A percentile compares a stretch with the other conserved stretches of the same genome.
Conservation (phyloP, 2,329 filamentous ascomycete species). For the Penicillium glabrum region DNA sequence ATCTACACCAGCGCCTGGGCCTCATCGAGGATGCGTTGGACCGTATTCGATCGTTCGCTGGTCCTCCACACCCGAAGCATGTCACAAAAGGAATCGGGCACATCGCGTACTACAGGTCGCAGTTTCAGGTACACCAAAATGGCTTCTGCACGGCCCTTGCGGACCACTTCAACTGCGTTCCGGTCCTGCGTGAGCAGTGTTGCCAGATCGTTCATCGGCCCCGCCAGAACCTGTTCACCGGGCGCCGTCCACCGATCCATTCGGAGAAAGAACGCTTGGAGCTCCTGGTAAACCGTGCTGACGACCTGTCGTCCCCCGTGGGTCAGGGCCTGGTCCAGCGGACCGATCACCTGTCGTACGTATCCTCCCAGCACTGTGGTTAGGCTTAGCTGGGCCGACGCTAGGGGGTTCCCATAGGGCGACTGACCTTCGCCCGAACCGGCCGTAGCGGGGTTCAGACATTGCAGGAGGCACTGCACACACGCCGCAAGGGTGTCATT, state of each 20-base stretch:
- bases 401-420: constrained; percentile 14
- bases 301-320: constrained; percentile 37
- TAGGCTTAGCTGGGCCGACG: constrained; percentile 26
- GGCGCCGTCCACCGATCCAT: constrained; percentile 26
- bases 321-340: constrained; percentile 30
- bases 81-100: constrained; percentile 19
- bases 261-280: constrained; percentile 33
- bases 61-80: constrained; percentile 35
- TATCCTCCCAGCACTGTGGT: constrained; percentile 32
- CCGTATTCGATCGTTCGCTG: constrained; percentile 40
- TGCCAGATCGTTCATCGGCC: constrained; percentile 28
- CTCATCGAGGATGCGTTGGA: constrained; percentile 36
- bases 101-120: constrained; percentile 19
- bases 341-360: constrained; percentile 28
- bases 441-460: constrained; percentile 32
- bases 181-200: constrained; percentile 33
- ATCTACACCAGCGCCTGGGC: constrained; percentile 18
- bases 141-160: constrained; percentile 39
- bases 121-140: constrained; percentile 33
- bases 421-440: constrained; percentile 27
- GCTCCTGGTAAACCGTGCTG: constrained; percentile 34
- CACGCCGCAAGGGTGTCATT: constrained; percentile 41
- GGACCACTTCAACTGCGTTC: constrained; percentile 38
- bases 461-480: constrained; percentile 40
- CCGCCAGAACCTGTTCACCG: constrained; percentile 26